A percentile compares a stretch with the other conserved stretches of the same genome.
Conservation (phyloP, 2,329 filamentous ascomycete species). For the Fusarium pilosicola region DNA sequence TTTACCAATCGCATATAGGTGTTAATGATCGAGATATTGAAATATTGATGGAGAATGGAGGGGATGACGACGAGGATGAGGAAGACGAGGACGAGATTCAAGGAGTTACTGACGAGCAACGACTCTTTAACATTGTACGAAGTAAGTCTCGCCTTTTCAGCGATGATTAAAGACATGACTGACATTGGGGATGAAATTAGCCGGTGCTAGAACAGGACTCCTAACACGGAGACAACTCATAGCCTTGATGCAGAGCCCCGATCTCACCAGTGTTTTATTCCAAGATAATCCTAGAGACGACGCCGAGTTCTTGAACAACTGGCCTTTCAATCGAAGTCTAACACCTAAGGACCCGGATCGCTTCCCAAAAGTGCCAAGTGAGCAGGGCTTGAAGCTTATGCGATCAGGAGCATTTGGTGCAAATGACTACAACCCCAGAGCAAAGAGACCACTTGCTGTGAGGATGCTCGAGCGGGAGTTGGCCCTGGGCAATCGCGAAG, state of each 20-base stretch:
- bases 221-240: slow-evolving; percentile 53
- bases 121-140: slow-evolving; percentile 47
- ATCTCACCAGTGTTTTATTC: slow-evolving; percentile 51
- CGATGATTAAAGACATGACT: background rate
- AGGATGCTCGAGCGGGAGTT: slow-evolving; percentile 85
- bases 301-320: slow-evolving; percentile 51
- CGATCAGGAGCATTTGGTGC: slow-evolving; percentile 81
- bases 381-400: slow-evolving; percentile 82
- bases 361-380: slow-evolving; percentile 87
- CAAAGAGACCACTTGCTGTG: slow-evolving; percentile 70
- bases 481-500: slow-evolving; percentile 71
- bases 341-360: slow-evolving; percentile 61
- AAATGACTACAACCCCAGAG: slow-evolving; percentile 65
- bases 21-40: slow-evolving; percentile 25
- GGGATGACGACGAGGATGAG: slow-evolving; percentile 34
- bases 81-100: slow-evolving; percentile 39
- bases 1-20: slow-evolving; percentile 15
- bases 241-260: slow-evolving; percentile 52
- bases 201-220: slow-evolving; percentile 42
- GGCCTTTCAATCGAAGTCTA: slow-evolving; percentile 57
- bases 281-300: slow-evolving; percentile 53
- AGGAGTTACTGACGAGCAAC: slow-evolving; percentile 44
- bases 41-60: slow-evolving; percentile 36
- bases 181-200: slow-evolving; percentile 26
- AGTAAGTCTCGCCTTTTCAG: slow-evolving; percentile 34